Base-by-base conservation (phyloP, 2,329 filamentous ascomycete genomes). In the Penicillium sclerotiorum region DNA sequence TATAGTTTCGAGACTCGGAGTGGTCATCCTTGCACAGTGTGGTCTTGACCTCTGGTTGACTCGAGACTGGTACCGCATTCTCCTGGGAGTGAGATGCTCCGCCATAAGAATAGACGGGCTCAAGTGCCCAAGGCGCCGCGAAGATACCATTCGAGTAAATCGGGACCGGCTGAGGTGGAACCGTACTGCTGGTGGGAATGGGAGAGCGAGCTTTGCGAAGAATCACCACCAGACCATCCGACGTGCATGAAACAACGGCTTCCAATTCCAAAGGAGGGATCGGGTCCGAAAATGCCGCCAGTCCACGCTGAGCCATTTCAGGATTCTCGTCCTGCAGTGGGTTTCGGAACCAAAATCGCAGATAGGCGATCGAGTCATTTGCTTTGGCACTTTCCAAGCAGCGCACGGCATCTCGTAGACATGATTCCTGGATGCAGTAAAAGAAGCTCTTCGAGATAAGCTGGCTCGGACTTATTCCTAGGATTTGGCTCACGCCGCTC, bases 181-280 rank as follows among this genome's bases (percentile, higher is more conserved):
- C 32, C 46, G 59, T 40, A 51, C 79, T 77, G 25, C 25, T 45
- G 15, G 37, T 49, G 13, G 47, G 87, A 39, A 91, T 83, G 7
- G 84, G 78, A 4, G 89, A 86, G 21, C 88, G 82, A 20, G 90
- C 90, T 56, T 82, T 83, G 48, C 90, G 83, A 12, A 95, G 75
- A 42, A 93, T 85, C 7, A 95, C 89, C 2, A 95, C 89, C 1
- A 95, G 76, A 1, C 90, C 90, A 67, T 95, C 90, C 0, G 90
- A 95, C 2, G 90, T 90, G 71, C 90, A 95, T 0, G 90, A 95
- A 5, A 95, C 86, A n/a, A 95, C 89, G 2, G 90, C 90, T 72
- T 95, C 90, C 4, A 95, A 75, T 71, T 95, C 89, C 44, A 90
- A 77, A 20, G 53, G 49, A 17, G 53, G 52, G 4, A 42, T 25